Base-by-base conservation (phyloP, 805 yeast species). In the Metschnikowia anglica region DNA sequence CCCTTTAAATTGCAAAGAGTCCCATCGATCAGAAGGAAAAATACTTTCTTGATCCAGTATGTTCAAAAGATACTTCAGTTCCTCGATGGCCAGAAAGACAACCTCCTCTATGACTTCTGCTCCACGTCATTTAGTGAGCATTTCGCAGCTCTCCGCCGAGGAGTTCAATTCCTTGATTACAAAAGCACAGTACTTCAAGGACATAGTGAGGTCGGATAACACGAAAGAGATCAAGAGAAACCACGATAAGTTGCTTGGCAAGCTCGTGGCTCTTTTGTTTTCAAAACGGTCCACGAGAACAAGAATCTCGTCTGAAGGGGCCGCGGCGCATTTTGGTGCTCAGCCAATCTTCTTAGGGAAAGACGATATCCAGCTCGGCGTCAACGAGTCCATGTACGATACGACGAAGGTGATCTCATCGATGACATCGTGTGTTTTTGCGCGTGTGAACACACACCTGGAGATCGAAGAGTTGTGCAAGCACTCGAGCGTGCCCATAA, bases 341-440 rank as follows among this genome's bases (percentile, higher is more conserved):
- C 93, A 84, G 55, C 97, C 99, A 10, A 85, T 93, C 93, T 93
- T 93, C 59, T 73, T 93, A 52, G 98, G 99, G 38, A 88, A 85
- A 55, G 97, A 90, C 54, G 99, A 93, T 56, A 93, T 93, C 60
- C 99, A 93, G 66, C 72, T 93, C 43, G 99, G 99, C 33, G 96
- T 88, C 33, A 93, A 93, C 60, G 99, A 93, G 71, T 77, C 93
- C 0, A 68, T 88, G 46, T 85, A 85, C 56, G 99, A 93, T 63
- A 85, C 97, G 2, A 77, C 96, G 13, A 81, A 79, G 52, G 96
- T 93, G 26, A 78, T 93, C 4, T 85, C 96, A 11, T 89, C 97
- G 2, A 93, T 93, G 99, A 87, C 95, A 1, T 84, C 96, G n/a
- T 85, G 96, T 50, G 80, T 93, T 5, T 90, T 93, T 69, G 99